A percentile compares a stretch with the other conserved stretches of the same genome.
phyloP scores from a whole-genome alignment of 352 stramenopile genomes.

The Globisporangium polare region DNA sequence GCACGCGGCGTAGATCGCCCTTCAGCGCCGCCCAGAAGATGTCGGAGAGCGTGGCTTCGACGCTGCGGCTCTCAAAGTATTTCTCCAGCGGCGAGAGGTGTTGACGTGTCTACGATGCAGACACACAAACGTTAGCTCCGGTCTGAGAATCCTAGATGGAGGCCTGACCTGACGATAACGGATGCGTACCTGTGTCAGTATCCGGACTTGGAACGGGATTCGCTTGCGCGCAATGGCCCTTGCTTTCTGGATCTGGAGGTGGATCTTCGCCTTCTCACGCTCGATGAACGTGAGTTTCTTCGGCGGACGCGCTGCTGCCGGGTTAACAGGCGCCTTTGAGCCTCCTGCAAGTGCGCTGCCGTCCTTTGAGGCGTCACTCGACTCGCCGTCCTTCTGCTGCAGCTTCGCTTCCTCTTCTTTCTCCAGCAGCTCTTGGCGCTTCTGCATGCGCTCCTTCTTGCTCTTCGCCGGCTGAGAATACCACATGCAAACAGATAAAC shows the following conservation, averaged over 20 bases:
- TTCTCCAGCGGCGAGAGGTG: constrained; percentile 55
- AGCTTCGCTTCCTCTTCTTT: constrained; percentile 43
- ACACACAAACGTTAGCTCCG: not conserved
- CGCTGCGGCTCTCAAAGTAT: constrained; percentile 47
- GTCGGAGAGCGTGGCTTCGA: constrained; percentile 57
- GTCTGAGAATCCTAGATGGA: no score
- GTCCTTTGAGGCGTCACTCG: not conserved
- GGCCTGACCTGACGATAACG: no score
- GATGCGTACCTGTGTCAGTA: constrained; percentile 40
- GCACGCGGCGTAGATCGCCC: constrained; percentile 49
- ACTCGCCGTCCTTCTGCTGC: constrained; percentile 8
- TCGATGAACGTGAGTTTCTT: constrained; percentile 42
- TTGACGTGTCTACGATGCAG: constrained; percentile 25
- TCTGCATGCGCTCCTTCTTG: constrained; percentile 47
- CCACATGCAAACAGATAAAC: not conserved
- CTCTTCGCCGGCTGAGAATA: constrained; percentile 22
- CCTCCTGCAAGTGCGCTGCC: not conserved
- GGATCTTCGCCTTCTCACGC: constrained; percentile 48
- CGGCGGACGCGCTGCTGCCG: not conserved
- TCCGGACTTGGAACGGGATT: constrained; percentile 63
- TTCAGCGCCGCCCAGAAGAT: constrained; percentile 72
- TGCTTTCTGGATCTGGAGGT: constrained; percentile 49
- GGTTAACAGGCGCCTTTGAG: not conserved
- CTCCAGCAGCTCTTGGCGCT: constrained; percentile 52
- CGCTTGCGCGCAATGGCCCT: constrained; percentile 50